Evolutionary conservation across 805 yeast species (phyloP).

Genomic region (Pichia phayaonensis): DNA sequence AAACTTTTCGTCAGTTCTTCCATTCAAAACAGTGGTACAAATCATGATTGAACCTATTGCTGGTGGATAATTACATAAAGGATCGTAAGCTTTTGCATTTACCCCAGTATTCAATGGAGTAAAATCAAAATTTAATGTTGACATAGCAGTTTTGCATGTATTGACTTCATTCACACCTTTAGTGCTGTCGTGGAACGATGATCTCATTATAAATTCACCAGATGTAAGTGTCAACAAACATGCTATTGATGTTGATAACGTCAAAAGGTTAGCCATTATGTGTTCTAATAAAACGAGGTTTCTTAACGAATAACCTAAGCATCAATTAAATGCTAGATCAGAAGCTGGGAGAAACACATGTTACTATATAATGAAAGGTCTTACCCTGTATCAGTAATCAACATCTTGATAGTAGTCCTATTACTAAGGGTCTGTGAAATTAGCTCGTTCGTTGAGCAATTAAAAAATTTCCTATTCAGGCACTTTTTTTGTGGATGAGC

Average conservation of each 20-base stretch:
- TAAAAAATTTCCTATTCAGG: not conserved
- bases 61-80: conserved; percentile 16
- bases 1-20: not conserved
- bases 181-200: not conserved
- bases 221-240: not conserved
- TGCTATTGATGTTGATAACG: not conserved
- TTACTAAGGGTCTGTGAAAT: not conserved
- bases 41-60: conserved; percentile 12
- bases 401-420: not conserved
- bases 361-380: no score
- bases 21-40: conserved; percentile 7
- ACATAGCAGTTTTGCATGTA: conserved; percentile 10
- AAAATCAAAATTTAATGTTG: conserved; percentile 8
- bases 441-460: not conserved
- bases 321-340: no score
- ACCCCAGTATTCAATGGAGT: not conserved
- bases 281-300: not conserved
- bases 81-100: conserved; percentile 4
- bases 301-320: no score
- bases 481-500: not conserved
- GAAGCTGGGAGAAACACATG: no score
- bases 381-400: not conserved
- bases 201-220: not conserved
- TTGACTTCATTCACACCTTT: conserved; percentile 12
- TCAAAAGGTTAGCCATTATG: not conserved